A percentile compares a stretch with the other conserved stretches of the same genome.
These are phyloP conservation scores for Endoconidiophora laricicola DNA, from an alignment of 2,329 filamentous ascomycete species.

Conservation along the genomic window DNA sequence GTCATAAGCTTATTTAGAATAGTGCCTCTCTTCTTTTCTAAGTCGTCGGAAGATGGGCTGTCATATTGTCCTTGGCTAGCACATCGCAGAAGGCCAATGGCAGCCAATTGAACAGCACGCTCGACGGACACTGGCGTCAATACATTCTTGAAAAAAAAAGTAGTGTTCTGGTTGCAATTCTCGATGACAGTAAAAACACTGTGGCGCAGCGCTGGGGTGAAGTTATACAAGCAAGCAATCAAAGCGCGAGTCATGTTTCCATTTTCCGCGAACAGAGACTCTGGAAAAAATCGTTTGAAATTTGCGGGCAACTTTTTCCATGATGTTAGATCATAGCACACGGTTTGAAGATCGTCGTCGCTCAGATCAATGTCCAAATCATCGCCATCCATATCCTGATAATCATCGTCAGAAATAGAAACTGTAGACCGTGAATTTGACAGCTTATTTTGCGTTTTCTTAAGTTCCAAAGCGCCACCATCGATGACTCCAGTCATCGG, in stretches of 20 bases:
- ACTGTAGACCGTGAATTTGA: constrained; percentile 13
- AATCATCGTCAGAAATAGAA: constrained; percentile 14
- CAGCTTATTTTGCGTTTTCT: background rate
- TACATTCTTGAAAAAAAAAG: too few species aligned
- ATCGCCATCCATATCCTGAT: constrained; percentile 14
- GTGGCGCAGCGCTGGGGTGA: constrained; percentile 1
- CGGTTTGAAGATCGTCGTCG: constrained; percentile 16
- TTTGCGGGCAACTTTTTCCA: constrained; percentile 7
- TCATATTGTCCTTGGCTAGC: background rate
- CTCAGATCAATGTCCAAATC: constrained; percentile 19
- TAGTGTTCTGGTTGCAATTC: background rate
- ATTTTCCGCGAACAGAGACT: background rate
- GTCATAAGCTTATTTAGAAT: background rate
- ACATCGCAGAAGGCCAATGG: constrained; percentile 4
- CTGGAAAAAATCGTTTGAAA: constrained; percentile 5
- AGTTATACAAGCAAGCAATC: constrained; percentile 5
- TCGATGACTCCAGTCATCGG: background rate
- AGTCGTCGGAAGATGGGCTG: background rate
- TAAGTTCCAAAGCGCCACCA: background rate
- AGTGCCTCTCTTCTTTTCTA: background rate
- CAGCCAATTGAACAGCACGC: background rate
- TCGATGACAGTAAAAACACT: constrained; percentile 1
- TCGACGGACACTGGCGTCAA: background rate
- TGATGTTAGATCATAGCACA: constrained; percentile 2
- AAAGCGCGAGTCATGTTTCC: constrained; percentile 1